Percentiles rank a stretch among this genome's conserved stretches.
phyloP scores from a whole-genome alignment of 768 basidiomycete species.

The Cystobasidium ongulense region DNA sequence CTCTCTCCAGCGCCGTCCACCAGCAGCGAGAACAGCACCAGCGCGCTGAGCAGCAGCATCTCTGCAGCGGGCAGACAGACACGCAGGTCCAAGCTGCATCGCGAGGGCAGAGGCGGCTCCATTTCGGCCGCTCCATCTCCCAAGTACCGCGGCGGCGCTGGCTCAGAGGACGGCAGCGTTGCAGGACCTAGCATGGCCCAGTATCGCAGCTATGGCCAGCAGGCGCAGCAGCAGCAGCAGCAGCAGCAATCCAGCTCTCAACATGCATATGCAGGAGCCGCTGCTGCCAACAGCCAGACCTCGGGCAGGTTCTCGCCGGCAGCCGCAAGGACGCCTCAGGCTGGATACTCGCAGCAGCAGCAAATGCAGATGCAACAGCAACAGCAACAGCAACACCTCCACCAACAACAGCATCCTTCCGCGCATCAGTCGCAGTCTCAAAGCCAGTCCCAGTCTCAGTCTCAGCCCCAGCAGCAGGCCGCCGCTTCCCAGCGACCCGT shows the following conservation, averaged over 20 bases:
- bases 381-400: neutral
- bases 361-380: neutral
- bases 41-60: neutral
- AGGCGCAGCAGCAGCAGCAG: neutral
- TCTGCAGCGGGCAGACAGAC: neutral
- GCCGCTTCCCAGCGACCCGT: neutral
- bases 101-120: neutral
- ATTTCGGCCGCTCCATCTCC: neutral
- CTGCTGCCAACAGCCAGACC: neutral
- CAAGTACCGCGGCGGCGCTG: neutral
- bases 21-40: neutral
- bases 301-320: neutral
- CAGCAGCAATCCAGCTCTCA: neutral
- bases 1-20: neutral
- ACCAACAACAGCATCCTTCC: slow-evolving; percentile 1
- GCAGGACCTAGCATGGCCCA: neutral
- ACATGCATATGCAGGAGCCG: neutral
- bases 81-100: neutral
- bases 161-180: neutral
- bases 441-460: neutral
- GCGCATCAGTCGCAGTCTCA: neutral
- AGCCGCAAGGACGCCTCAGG: neutral
- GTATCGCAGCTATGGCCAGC: neutral
- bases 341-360: neutral
- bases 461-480: slow-evolving; percentile 3